Conservation (phyloP, 257 asterid species). For the Solanum commersonii region DNA sequence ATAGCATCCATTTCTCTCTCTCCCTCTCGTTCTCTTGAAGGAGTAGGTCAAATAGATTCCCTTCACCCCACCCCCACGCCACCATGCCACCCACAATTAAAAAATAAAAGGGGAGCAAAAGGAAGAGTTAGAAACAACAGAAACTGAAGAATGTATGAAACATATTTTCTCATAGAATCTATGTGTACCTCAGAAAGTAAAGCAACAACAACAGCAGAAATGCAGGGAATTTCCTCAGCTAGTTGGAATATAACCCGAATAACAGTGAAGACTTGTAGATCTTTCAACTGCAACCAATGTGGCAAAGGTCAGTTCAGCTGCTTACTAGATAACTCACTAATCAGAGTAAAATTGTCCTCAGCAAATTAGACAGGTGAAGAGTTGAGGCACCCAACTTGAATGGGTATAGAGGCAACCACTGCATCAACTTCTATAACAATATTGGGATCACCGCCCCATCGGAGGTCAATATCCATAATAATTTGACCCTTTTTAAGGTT, state of each 20-base stretch:
- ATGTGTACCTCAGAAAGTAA: conserved; percentile 80
- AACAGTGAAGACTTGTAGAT: conserved; percentile 90
- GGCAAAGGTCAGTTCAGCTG: background rate
- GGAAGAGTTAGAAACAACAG: background rate
- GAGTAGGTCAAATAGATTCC: background rate
- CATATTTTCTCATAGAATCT: background rate
- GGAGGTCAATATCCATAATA: conserved; percentile 94
- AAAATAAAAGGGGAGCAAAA: background rate
- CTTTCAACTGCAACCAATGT: conserved; percentile 68
- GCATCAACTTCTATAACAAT: conserved; percentile 88
- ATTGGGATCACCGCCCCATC: conserved; percentile 99
- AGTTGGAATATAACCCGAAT: conserved; percentile 96
- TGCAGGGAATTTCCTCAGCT: conserved; percentile 93
- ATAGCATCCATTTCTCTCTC: background rate
- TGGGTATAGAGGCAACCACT: conserved; percentile 88
- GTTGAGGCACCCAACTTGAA: conserved; percentile 53
- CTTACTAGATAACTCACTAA: background rate
- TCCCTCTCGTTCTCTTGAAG: background rate
- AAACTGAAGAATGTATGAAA: background rate
- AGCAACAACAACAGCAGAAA: conserved; percentile 98
- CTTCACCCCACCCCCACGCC: background rate
- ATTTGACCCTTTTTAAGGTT: conserved; percentile 95
- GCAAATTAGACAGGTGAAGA: background rate
- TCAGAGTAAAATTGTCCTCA: background rate
- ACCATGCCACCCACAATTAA: background rate